Evolutionary conservation across 176 grass and related monocot genomes (phyloP).

Genomic region (Typha latifolia): DNA sequence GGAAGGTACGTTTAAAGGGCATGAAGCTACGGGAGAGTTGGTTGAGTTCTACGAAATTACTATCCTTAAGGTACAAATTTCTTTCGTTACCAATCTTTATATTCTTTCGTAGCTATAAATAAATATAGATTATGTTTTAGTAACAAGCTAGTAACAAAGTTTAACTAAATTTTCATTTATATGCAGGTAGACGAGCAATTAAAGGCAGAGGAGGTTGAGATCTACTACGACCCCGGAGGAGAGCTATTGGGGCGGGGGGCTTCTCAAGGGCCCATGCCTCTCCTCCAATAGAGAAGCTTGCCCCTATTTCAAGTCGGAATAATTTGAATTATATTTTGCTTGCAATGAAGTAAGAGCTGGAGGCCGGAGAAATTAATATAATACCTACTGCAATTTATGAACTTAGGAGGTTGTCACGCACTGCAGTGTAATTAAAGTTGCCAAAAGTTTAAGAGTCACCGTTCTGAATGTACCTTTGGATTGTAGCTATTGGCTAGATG

Average conservation of each 20-base stretch:
- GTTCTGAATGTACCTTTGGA: no score
- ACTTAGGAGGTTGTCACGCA: no score
- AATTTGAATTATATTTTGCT: neutral
- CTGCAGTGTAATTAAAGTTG: no score
- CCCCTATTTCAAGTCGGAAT: neutral
- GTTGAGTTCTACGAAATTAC: slow-evolving; percentile 70
- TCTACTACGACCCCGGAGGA: slow-evolving; percentile 61
- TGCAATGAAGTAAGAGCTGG: no score
- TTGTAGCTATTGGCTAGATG: no score
- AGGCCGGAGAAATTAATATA: no score
- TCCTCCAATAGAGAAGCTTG: slow-evolving; percentile 13
- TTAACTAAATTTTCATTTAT: neutral
- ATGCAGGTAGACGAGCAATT: slow-evolving; percentile 66
- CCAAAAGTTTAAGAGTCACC: no score
- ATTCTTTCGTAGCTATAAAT: no score
- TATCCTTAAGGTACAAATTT: slow-evolving; percentile 50
- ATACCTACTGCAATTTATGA: no score
- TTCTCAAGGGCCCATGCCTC: slow-evolving; percentile 43
- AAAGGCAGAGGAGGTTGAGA: slow-evolving; percentile 71
- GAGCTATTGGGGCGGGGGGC: slow-evolving; percentile 63
- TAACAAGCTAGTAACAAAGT: neutral
- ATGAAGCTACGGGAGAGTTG: slow-evolving; percentile 49
- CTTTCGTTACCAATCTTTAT: no score
- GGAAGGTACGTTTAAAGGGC: slow-evolving; percentile 68
- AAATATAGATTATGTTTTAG: no score